These are phyloP conservation scores for Gloeostereum incarnatum DNA, from an alignment of 768 basidiomycete genomes.

Conservation along the genomic window DNA sequence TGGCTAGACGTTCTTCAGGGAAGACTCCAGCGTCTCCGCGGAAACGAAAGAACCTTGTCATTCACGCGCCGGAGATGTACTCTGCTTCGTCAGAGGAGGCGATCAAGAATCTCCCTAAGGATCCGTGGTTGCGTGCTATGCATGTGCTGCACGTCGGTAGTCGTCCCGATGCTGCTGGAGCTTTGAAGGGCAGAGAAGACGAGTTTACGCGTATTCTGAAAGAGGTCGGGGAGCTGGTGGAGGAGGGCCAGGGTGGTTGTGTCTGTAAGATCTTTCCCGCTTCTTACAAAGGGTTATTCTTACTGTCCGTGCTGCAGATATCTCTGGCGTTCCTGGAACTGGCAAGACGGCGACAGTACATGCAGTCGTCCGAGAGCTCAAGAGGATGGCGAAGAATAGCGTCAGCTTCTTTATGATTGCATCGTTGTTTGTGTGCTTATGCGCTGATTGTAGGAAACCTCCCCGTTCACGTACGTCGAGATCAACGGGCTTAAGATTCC, in stretches of 20 bases:
- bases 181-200: conserved; percentile 83
- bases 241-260: conserved; percentile 92
- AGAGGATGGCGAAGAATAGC: conserved; percentile 75
- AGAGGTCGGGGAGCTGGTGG: conserved; percentile 76
- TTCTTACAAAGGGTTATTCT: conserved; percentile 1
- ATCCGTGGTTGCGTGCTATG: conserved; percentile 85
- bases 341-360: conserved; percentile 99
- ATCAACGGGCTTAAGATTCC: conserved; percentile 94
- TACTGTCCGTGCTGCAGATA: conserved; percentile 44
- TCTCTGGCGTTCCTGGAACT: conserved; percentile 97
- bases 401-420: conserved; percentile 14
- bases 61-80: background rate
- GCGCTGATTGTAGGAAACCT: conserved; percentile 57
- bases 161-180: conserved; percentile 77
- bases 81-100: too few species aligned
- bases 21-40: conserved; percentile 10
- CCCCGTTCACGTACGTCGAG: conserved; percentile 94
- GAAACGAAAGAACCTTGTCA: conserved; percentile 5
- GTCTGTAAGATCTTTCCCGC: conserved; percentile 54
- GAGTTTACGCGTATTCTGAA: conserved; percentile 73
- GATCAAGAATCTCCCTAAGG: conserved; percentile 47
- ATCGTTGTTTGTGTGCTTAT: conserved; percentile 1
- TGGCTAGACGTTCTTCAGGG: conserved; percentile 31
- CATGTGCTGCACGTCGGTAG: conserved; percentile 90
- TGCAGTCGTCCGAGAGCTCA: conserved; percentile 82